Evolutionary conservation across 1,284 basidiomycete genomes (phyloP), one percentile per base, ranked within the genome.

Genomic region (Ganoderma boninense): DNA sequence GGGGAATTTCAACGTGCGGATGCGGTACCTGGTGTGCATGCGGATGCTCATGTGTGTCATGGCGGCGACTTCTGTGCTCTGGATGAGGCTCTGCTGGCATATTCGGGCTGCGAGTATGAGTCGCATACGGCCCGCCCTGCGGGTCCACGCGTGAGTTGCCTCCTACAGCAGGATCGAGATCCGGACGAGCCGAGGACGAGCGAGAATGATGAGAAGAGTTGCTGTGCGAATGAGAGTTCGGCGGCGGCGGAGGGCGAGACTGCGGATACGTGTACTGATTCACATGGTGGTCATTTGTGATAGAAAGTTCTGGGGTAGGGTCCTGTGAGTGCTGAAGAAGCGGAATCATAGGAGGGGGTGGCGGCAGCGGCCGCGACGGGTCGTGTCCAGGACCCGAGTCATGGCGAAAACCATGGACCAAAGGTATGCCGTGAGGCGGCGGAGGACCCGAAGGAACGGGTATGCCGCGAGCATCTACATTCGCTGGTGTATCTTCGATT

Each of bases 331-430:
- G 70, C 49, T 72, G 75, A 49, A 77, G 66, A 43, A 74, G 65
- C 73, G 85, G 82, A 64, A 85, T 80, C 74, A 86, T 70, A 70
- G 82, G 84, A 4, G 84, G 83, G 66, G 88, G 79, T 63, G 87
- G 85, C 38, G 87, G 87, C 49, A 87, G 81, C 75, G 86, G 86
- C 69, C 85, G 85, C 64, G 80, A 73, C 52, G 78, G 74, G 69
- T 89, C 88, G 76, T 74, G 78, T 4, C 77, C 81, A 40, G 83
- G 80, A 62, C 76, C 77, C 40, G 83, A 82, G 66, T 82, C 79
- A 61, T 80, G 82, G 32, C 80, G 80, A 79, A 80, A 70, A 68
- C 77, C 69, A 73, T 77, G 71, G 71, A 79, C 68, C 59, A 77
- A 71, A 80, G 77, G 75, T 76, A 81, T 70, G 14, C 76, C 76